Evolutionary conservation across 1,139 yeast species (phyloP), one percentile per base, ranked within the genome.

Genomic region (Ogataea hybrid): DNA sequence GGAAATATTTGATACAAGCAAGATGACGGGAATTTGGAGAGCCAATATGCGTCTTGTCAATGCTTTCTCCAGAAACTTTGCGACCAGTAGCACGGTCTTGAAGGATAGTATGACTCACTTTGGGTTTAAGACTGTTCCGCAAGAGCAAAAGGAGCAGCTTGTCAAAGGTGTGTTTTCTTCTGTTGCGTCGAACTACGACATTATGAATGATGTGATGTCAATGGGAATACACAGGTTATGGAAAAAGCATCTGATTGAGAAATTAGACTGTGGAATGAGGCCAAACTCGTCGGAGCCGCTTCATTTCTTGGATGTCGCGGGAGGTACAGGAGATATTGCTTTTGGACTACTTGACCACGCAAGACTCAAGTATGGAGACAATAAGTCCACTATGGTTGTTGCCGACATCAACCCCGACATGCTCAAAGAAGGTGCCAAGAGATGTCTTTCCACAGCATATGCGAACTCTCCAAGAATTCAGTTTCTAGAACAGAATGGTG

Each of bases 251-350:
- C 84, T 92, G 60, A 90, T 92, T 55, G 75, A 80, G 54, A 79
- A 89, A 54, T 70, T 92, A 48, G 97, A 92, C 59, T 96, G 97
- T 31, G 99, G 99, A 32, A 81, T 81, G 72, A 79, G 97, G 59
- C 90, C 96, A 4, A 95, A 92, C 33, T 63, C 68, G 2, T 61
- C 60, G 32, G 76, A 80, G 52, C 96, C 96, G 2, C 71, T 92
- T 59, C 79, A 82, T 49, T 90, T 92, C 58, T 73, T 92, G 50
- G 99, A 92, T 65, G 97, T 94, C 42, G 99, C 98, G 28, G 99
- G 98, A 45, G 99, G 99, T 25, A 89, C 97, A 12, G 99, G 98
- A 35, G 99, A 92, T 62, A 90, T 92, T 65, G 98, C 98, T 1
- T 89, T 89, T 67, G 94, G 98, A 6, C 75, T 94, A 49, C 70